These are phyloP conservation scores for Nannochloropsis salina DNA, from an alignment of 108 stramenopile species.

Conservation along the genomic window DNA sequence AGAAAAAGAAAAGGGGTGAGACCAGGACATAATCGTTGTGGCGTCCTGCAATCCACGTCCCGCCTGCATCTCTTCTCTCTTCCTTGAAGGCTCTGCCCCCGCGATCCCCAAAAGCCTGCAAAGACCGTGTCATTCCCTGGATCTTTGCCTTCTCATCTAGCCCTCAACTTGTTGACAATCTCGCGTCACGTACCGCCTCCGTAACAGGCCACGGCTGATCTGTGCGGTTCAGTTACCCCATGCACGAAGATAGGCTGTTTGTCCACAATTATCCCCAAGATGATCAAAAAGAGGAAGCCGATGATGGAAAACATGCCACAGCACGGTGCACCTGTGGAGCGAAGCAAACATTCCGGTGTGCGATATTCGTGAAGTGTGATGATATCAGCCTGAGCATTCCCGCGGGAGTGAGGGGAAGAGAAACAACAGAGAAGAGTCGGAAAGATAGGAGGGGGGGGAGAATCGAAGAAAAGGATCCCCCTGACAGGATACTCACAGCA, in stretches of 20 bases:
- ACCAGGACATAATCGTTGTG: neutral
- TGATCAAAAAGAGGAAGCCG: neutral
- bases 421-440: too few species aligned
- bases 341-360: too few species aligned
- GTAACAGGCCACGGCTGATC: neutral
- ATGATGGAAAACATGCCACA: neutral
- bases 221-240: neutral
- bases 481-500: neutral
- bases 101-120: too few species aligned
- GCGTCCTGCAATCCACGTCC: too few species aligned
- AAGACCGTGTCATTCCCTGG: too few species aligned
- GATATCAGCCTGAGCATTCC: too few species aligned
- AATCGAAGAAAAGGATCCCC: neutral
- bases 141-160: neutral
- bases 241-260: constrained; percentile 14
- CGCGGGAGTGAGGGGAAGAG: too few species aligned
- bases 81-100: too few species aligned
- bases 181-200: neutral
- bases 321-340: neutral
- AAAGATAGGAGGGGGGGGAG: neutral
- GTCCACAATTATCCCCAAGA: neutral
- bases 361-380: too few species aligned
- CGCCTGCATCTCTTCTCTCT: too few species aligned
- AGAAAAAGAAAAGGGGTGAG: neutral
- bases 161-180: neutral